Evolutionary conservation across 345 rosid genomes (phyloP).

Genomic region (Corymbia maculata): DNA sequence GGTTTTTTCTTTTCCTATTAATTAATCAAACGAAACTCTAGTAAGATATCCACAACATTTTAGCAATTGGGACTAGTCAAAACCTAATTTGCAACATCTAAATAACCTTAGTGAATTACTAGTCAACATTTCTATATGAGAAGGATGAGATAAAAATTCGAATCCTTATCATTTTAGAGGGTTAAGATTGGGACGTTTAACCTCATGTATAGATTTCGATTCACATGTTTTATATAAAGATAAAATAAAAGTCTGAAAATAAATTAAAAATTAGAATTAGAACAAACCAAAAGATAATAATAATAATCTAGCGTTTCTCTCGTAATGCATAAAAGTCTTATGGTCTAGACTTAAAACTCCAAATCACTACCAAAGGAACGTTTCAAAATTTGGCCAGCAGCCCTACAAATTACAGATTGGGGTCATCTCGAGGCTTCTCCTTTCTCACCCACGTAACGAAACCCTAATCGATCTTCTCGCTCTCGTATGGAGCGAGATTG

Average conservation of each 20-base stretch:
- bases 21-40: accelerated
- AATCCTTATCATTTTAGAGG: too few species aligned
- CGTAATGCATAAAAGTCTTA: neutral
- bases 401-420: too few species aligned
- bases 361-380: neutral
- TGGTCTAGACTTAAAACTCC: neutral
- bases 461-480: neutral
- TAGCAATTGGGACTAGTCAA: neutral
- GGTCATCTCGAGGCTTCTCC: neutral
- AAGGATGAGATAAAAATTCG: too few species aligned
- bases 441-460: neutral
- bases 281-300: too few species aligned
- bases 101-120: too few species aligned
- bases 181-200: too few species aligned
- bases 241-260: too few species aligned
- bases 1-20: neutral
- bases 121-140: too few species aligned
- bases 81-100: neutral
- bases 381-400: too few species aligned
- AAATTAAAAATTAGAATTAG: too few species aligned
- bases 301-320: neutral
- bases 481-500: neutral
- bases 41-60: neutral
- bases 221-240: too few species aligned
- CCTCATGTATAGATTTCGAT: too few species aligned